Percentiles rank a stretch among this genome's conserved stretches.
Conservation (phyloP, 202 grass and related monocot species). For the Saccharum hybrid region DNA sequence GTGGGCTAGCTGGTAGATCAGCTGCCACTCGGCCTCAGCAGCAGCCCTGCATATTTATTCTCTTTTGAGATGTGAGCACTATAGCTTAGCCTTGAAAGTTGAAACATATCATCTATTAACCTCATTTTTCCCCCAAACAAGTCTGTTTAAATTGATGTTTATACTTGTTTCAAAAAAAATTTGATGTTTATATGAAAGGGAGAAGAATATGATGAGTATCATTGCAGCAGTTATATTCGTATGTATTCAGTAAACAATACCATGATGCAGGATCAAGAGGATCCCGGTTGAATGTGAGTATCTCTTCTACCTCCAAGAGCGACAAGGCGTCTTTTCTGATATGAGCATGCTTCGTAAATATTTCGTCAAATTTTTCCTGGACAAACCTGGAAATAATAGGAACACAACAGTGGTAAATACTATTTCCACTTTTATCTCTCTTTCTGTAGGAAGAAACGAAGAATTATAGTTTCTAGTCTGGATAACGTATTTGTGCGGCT, state of each 20-base stretch:
- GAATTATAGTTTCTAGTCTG: too few species aligned
- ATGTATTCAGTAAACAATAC: background rate
- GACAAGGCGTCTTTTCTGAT: background rate
- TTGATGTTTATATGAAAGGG: too few species aligned
- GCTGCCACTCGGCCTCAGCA: background rate
- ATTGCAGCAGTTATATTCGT: too few species aligned
- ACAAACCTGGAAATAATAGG: background rate
- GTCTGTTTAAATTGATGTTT: too few species aligned
- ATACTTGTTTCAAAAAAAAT: too few species aligned
- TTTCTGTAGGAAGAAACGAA: too few species aligned
- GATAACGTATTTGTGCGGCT: too few species aligned
- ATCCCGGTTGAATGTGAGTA: background rate
- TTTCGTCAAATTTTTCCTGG: background rate
- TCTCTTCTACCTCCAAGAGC: background rate
- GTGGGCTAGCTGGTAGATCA: conserved; percentile 19
- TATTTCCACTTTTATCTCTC: background rate
- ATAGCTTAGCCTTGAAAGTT: too few species aligned
- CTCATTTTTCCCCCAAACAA: too few species aligned
- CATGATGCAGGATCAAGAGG: background rate
- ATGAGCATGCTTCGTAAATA: conserved; percentile 2
- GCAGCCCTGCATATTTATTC: background rate
- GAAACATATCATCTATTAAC: too few species aligned
- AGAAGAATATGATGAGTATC: too few species aligned
- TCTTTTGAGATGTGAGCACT: background rate
- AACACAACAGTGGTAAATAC: background rate